Percentiles rank a stretch among this genome's conserved stretches.
Evolutionary conservation across 2,329 filamentous ascomycete genomes (phyloP).

Genomic region (Penicillium sp.): DNA sequence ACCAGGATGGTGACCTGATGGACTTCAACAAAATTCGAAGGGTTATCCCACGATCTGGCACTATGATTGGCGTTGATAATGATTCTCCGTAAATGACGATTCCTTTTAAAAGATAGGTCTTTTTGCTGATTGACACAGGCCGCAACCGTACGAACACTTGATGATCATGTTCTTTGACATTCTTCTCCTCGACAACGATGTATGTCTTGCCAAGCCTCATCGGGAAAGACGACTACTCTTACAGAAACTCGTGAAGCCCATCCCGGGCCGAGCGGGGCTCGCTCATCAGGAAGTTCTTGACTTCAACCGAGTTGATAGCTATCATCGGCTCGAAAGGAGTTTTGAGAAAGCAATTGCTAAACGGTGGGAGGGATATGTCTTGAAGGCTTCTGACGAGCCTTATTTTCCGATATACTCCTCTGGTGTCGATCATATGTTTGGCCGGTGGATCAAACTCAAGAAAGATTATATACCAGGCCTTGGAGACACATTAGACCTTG

Average conservation of each 20-base stretch:
- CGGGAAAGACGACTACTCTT: slow-evolving; percentile 53
- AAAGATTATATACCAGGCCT: slow-evolving; percentile 78
- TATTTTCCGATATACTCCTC: slow-evolving; percentile 63
- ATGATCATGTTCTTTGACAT: slow-evolving; percentile 64
- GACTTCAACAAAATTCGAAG: slow-evolving; percentile 82
- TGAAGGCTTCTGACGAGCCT: slow-evolving; percentile 73
- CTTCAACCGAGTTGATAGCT: slow-evolving; percentile 57
- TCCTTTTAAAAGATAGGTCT: background rate
- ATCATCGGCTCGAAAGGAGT: slow-evolving; percentile 57
- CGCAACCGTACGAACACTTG: slow-evolving; percentile 56
- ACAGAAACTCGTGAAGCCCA: slow-evolving; percentile 54
- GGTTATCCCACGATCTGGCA: slow-evolving; percentile 71
- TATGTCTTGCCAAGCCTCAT: slow-evolving; percentile 50
- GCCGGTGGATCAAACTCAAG: slow-evolving; percentile 76
- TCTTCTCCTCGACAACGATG: slow-evolving; percentile 56
- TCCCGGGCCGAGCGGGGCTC: slow-evolving; percentile 64
- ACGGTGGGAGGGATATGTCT: slow-evolving; percentile 73
- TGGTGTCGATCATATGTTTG: slow-evolving; percentile 30
- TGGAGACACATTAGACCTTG: slow-evolving; percentile 81
- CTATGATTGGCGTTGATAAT: slow-evolving; percentile 63
- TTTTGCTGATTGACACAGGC: slow-evolving; percentile 31
- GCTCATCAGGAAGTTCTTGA: slow-evolving; percentile 67
- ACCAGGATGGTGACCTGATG: slow-evolving; percentile 63
- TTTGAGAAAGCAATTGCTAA: slow-evolving; percentile 68
- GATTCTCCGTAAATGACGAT: slow-evolving; percentile 63